These are phyloP conservation scores for Dillenia suffruticosa DNA, from an alignment of 164 flowering plant genomes.

Conservation along the genomic window DNA sequence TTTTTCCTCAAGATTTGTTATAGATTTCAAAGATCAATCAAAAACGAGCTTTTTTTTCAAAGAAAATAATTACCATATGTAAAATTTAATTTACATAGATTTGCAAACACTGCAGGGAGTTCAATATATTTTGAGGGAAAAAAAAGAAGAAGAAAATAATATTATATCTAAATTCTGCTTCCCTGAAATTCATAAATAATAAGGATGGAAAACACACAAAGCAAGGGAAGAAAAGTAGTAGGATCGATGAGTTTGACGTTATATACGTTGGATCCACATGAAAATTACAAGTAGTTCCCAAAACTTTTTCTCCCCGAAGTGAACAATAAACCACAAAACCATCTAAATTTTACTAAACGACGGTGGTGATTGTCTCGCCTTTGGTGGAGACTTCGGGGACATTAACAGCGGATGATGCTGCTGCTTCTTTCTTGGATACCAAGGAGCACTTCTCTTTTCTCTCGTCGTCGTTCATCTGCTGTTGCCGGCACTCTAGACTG, in stretches of 20 bases:
- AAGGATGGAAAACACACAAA: background rate
- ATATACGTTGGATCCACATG: background rate
- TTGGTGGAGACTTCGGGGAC: conserved; percentile 20
- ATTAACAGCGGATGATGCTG: conserved; percentile 13
- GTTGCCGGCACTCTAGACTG: conserved; percentile 61
- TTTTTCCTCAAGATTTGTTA: background rate
- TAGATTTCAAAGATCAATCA: background rate
- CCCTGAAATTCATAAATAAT: background rate
- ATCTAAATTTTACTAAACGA: background rate
- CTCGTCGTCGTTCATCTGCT: conserved; percentile 57
- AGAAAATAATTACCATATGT: background rate
- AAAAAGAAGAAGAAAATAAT: background rate
- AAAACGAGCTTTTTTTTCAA: background rate
- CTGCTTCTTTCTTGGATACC: conserved; percentile 29
- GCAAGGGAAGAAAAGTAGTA: background rate
- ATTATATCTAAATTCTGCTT: background rate
- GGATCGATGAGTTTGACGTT: background rate
- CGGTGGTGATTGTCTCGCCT: conserved; percentile 32
- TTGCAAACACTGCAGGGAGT: background rate
- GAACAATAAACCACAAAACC: background rate
- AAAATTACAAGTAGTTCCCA: background rate
- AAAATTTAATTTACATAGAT: background rate
- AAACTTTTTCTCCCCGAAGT: background rate
- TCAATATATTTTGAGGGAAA: background rate
- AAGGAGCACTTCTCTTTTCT: conserved; percentile 45